Conservation (phyloP, 2,329 filamentous ascomycete genomes). For the Trematosphaeria pertusa region DNA sequence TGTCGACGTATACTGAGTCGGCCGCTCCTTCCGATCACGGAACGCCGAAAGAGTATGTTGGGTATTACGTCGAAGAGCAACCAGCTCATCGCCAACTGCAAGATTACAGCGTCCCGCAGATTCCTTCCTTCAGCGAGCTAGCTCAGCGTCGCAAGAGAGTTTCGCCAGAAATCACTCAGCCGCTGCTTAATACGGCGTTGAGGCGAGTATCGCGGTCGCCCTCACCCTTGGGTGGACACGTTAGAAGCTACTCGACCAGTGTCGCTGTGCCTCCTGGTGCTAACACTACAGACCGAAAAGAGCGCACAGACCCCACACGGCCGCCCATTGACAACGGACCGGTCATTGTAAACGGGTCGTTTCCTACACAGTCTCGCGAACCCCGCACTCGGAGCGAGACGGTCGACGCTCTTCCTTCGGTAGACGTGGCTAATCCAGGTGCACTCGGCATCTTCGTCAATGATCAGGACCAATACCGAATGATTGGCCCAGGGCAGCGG, state of each 20-base stretch:
- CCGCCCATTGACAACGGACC: conserved; percentile 40
- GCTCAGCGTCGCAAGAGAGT: conserved; percentile 50
- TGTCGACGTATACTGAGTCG: conserved; percentile 26
- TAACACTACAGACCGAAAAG: conserved; percentile 29
- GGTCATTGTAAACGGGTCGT: conserved; percentile 51
- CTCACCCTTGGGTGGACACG: conserved; percentile 54
- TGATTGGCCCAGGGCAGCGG: conserved; percentile 35
- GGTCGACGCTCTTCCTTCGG: conserved; percentile 27
- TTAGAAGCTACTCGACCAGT: conserved; percentile 49
- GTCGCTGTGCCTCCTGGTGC: conserved; percentile 20
- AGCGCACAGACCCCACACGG: conserved; percentile 35
- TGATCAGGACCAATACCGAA: conserved; percentile 32
- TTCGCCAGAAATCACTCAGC: conserved; percentile 51
- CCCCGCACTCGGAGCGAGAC: conserved; percentile 32
- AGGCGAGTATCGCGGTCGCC: conserved; percentile 53
- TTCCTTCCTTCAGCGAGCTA: conserved; percentile 50
- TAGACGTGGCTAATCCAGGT: conserved; percentile 23
- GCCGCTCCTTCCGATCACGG: conserved; percentile 35
- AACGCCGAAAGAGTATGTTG: conserved; percentile 58
- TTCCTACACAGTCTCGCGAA: conserved; percentile 37
- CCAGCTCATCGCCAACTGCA: conserved; percentile 48
- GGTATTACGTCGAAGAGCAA: conserved; percentile 57
- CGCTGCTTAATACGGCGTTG: conserved; percentile 46
- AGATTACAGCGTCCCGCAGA: conserved; percentile 43
- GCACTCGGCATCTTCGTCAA: conserved; percentile 35